Conservation (phyloP, 768 basidiomycete genomes). For the Neoboletus subvelutipes region DNA sequence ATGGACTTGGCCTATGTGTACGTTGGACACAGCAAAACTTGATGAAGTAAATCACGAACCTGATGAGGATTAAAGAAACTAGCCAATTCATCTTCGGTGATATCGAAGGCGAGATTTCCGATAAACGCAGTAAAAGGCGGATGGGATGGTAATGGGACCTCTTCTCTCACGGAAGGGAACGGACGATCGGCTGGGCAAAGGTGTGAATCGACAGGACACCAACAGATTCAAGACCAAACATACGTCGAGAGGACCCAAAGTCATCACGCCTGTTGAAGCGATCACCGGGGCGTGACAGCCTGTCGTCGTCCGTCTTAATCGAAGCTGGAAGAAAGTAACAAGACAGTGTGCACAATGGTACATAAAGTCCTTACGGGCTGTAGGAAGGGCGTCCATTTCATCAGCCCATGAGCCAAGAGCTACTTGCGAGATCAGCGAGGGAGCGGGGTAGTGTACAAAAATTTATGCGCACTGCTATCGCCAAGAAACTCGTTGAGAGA, state of each 20-base stretch:
- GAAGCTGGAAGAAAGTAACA: conserved; percentile 50
- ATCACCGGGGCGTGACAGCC: conserved; percentile 46
- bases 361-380: conserved; percentile 71
- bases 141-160: conserved; percentile 91
- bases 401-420: conserved; percentile 97
- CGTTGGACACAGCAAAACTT: background rate
- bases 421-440: conserved; percentile 31
- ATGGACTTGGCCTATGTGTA: conserved; percentile 66
- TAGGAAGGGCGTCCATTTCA: conserved; percentile 92
- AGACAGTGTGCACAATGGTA: conserved; percentile 7
- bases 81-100: conserved; percentile 78
- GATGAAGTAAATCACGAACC: conserved; percentile 37
- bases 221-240: conserved; percentile 27
- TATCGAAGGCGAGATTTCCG: conserved; percentile 93
- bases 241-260: conserved; percentile 60
- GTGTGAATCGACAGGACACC: conserved; percentile 10
- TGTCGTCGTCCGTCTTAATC: conserved; percentile 66
- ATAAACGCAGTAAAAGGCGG: conserved; percentile 97
- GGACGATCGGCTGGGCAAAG: conserved; percentile 52
- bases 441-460: conserved; percentile 14
- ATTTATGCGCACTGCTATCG: conserved; percentile 62
- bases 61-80: conserved; percentile 71
- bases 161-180: conserved; percentile 68
- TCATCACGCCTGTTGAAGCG: conserved; percentile 63
- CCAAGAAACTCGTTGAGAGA: conserved; percentile 90